These are phyloP conservation scores for Thymus quinquecostatus DNA, from an alignment of 257 asterid species.

Conservation along the genomic window DNA sequence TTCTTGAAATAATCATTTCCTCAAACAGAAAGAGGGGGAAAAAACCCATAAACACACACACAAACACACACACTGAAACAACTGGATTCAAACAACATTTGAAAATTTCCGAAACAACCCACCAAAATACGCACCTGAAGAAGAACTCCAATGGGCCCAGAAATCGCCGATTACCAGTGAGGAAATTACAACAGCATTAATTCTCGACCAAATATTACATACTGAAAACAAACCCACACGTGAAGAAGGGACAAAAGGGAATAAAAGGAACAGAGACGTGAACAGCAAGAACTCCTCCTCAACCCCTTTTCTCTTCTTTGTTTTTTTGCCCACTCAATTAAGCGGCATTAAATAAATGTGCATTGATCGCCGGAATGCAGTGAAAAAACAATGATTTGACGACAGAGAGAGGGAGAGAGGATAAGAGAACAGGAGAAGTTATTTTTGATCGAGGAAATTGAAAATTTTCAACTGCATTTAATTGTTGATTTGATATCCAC, in stretches of 20 bases:
- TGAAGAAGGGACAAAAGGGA: not conserved
- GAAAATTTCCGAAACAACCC: not conserved
- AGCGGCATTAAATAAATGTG: not conserved
- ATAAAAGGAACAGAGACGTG: slow-evolving; percentile 33
- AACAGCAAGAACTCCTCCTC: slow-evolving; percentile 33
- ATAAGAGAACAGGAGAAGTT: slow-evolving; percentile 23
- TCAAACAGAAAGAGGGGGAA: too few species aligned
- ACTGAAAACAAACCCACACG: not conserved
- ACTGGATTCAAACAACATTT: not conserved
- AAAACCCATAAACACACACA: too few species aligned
- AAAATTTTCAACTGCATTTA: slow-evolving; percentile 26
- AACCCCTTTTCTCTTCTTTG: not conserved
- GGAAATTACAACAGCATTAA: slow-evolving; percentile 21
- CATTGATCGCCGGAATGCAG: slow-evolving; percentile 13
- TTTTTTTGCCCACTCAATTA: slow-evolving; percentile 12
- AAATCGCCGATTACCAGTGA: not conserved
- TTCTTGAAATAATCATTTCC: too few species aligned
- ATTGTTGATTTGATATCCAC: slow-evolving; percentile 36
- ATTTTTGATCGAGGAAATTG: slow-evolving; percentile 17
- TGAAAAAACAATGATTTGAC: slow-evolving; percentile 18
- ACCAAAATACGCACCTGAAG: slow-evolving; percentile 13
- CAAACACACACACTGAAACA: not conserved
- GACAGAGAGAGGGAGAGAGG: slow-evolving; percentile 25
- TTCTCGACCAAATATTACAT: not conserved
- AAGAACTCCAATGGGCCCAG: not conserved